These are phyloP conservation scores for Trifolium pratense DNA, from an alignment of 306 rosid genomes.

Conservation along the genomic window DNA sequence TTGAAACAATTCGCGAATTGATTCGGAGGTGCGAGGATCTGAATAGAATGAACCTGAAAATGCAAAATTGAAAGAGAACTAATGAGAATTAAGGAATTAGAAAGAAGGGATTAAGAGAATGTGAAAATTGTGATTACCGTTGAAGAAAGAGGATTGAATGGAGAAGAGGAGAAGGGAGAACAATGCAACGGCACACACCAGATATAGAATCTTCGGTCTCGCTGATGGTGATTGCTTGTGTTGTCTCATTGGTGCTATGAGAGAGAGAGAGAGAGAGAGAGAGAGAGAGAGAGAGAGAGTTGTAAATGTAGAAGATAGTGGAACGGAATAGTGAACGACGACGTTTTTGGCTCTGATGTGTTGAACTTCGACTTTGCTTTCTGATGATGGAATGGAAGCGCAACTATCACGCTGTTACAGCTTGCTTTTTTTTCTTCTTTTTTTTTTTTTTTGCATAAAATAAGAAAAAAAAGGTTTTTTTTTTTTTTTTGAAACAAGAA, in stretches of 20 bases:
- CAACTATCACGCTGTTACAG: constrained; percentile 17
- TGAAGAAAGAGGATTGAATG: constrained; percentile 80
- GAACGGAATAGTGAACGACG: constrained; percentile 29
- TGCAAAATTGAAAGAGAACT: background rate
- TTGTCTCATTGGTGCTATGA: constrained; percentile 56
- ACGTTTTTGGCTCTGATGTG: constrained; percentile 15
- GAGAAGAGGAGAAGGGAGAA: constrained; percentile 76
- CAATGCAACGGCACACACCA: constrained; percentile 67
- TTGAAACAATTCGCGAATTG: constrained; percentile 53
- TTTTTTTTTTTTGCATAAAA: too few relatives aligned
- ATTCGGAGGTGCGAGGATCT: constrained; percentile 60
- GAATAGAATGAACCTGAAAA: constrained; percentile 54
- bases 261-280: background rate
- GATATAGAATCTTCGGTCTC: constrained; percentile 66
- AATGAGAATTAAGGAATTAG: background rate
- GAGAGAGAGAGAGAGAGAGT: background rate
- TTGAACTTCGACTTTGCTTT: constrained; percentile 28
- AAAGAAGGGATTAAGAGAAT: background rate
- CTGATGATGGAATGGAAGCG: constrained; percentile 7
- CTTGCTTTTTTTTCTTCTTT: background rate
- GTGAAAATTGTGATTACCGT: constrained; percentile 50
- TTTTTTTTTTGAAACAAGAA: too few relatives aligned
- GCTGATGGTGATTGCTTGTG: constrained; percentile 46
- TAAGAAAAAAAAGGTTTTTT: too few relatives aligned
- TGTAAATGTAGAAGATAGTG: background rate